Conservation (phyloP, 345 rosid genomes). For the Syzygium oleosum region DNA sequence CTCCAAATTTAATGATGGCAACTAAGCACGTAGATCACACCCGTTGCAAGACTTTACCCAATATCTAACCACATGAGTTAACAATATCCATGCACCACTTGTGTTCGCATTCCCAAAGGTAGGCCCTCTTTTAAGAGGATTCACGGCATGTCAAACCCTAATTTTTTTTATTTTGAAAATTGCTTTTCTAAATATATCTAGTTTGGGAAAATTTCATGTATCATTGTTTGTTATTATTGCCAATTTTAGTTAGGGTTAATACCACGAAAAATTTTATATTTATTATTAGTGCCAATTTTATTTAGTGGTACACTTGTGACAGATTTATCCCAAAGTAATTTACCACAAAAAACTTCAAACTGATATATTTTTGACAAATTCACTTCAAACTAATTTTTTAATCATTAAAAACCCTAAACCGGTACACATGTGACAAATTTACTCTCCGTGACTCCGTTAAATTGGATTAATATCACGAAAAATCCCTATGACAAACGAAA, state of each 20-base stretch:
- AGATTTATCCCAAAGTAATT: too few species aligned
- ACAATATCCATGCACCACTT: neutral
- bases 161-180: neutral
- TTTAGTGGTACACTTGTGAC: too few species aligned
- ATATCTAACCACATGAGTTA: neutral
- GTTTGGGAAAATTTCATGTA: neutral
- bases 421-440: too few species aligned
- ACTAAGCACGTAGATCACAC: neutral
- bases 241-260: neutral
- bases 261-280: too few species aligned
- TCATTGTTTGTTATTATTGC: neutral
- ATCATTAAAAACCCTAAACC: too few species aligned
- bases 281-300: too few species aligned
- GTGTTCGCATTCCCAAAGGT: neutral
- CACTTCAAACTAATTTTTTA: too few species aligned
- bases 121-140: neutral
- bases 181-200: neutral
- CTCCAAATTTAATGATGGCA: neutral
- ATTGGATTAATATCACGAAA: too few species aligned
- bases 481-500: too few species aligned
- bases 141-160: neutral
- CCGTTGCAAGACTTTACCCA: neutral
- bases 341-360: too few species aligned
- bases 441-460: too few species aligned
- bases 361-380: too few species aligned